A percentile compares a stretch with the other conserved stretches of the same genome.
Conservation (phyloP, 768 basidiomycete species). For the Suillus hirtellus region DNA sequence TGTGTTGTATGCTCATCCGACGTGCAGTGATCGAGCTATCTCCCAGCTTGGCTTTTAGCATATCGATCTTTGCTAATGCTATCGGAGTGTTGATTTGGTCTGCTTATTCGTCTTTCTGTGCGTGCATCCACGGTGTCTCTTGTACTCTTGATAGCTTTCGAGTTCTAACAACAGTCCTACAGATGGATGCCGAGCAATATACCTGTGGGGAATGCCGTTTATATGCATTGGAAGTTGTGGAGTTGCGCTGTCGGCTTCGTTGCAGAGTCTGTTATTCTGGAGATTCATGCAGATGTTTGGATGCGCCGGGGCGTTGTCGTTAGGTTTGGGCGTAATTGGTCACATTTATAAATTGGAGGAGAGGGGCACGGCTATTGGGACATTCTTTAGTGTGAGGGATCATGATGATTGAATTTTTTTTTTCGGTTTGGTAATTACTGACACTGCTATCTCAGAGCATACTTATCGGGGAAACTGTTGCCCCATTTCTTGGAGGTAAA, state of each 20-base stretch:
- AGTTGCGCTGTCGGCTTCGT: slow-evolving; percentile 46
- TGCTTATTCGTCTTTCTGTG: slow-evolving; percentile 51
- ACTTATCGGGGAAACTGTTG: slow-evolving; percentile 61
- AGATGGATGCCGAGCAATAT: slow-evolving; percentile 69
- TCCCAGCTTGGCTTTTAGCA: slow-evolving; percentile 48
- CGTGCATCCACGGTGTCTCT: slow-evolving; percentile 17
- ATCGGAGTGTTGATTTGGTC: slow-evolving; percentile 53
- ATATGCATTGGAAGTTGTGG: slow-evolving; percentile 61
- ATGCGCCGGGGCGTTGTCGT: slow-evolving; percentile 52
- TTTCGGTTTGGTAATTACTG: neutral
- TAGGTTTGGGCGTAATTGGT: slow-evolving; percentile 60
- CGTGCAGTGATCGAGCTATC: neutral
- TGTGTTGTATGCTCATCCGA: neutral
- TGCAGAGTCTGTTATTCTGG: slow-evolving; percentile 57
- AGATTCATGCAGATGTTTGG: slow-evolving; percentile 69
- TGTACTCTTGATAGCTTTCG: neutral
- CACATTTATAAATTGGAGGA: slow-evolving; percentile 69
- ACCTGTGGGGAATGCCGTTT: slow-evolving; percentile 59
- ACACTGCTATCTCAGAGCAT: slow-evolving; percentile 34
- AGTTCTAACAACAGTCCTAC: neutral
- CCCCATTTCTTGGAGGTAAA: slow-evolving; percentile 57
- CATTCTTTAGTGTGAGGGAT: slow-evolving; percentile 49
- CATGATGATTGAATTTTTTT: slow-evolving; percentile 13
- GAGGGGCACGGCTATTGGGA: slow-evolving; percentile 57
- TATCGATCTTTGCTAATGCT: slow-evolving; percentile 47